A percentile compares a stretch with the other conserved stretches of the same genome.
Evolutionary conservation across 176 grass and related monocot species (phyloP).

Genomic region (Dendrocalamus sinicus): DNA sequence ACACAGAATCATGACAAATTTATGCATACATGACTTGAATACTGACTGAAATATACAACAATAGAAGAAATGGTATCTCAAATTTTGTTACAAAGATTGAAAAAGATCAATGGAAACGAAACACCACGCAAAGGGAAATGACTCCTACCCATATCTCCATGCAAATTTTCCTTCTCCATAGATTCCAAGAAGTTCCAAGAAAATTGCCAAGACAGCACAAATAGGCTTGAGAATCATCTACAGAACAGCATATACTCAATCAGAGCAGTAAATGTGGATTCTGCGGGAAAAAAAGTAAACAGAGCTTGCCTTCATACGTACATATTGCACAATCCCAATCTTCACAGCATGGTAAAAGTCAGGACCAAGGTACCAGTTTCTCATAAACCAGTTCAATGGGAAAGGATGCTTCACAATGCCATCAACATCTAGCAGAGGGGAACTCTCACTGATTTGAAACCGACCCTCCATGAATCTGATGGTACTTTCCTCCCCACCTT

Average conservation of each 20-base stretch:
- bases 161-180: slow-evolving; percentile 97
- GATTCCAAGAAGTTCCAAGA: slow-evolving; percentile 80
- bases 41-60: not conserved
- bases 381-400: slow-evolving; percentile 95
- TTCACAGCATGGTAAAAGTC: slow-evolving; percentile 97
- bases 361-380: slow-evolving; percentile 86
- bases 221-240: slow-evolving; percentile 98
- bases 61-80: not conserved
- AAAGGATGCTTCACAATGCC: slow-evolving; percentile 97
- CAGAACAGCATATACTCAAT: slow-evolving; percentile 41
- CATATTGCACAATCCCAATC: slow-evolving; percentile 99
- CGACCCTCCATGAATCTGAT: slow-evolving; percentile 90
- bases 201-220: slow-evolving; percentile 89
- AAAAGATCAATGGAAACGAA: slow-evolving; percentile 8
- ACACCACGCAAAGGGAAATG: not conserved
- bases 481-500: slow-evolving; percentile 94
- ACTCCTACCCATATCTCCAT: slow-evolving; percentile 93
- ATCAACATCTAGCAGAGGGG: slow-evolving; percentile 81
- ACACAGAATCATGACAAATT: not conserved
- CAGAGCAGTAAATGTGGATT: slow-evolving; percentile 20
- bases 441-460: slow-evolving; percentile 63
- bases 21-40: slow-evolving; percentile 11
- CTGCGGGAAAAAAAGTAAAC: slow-evolving; percentile 7
- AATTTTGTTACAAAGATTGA: not conserved
- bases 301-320: slow-evolving; percentile 49